A percentile compares a stretch with the other conserved stretches of the same genome.
phyloP scores from a whole-genome alignment of 1,284 basidiomycete species.

The Ceratobasidium sp. region DNA sequence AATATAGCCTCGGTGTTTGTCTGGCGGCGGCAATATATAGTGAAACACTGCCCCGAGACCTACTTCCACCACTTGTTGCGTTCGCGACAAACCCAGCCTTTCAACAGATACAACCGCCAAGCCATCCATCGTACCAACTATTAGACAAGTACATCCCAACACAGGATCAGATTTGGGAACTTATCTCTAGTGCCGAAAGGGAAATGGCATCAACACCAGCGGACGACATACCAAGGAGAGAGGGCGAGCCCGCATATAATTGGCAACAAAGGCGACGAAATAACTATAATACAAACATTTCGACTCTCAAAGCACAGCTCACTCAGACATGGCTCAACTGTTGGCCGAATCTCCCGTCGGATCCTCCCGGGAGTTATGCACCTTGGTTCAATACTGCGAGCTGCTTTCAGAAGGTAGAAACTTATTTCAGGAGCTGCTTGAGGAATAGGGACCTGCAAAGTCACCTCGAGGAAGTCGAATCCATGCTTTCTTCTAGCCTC shows the following conservation, averaged over 20 bases:
- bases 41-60: neutral
- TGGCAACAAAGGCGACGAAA: neutral
- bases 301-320: neutral
- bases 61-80: constrained; percentile 19
- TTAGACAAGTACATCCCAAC: constrained; percentile 11
- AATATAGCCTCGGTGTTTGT: neutral
- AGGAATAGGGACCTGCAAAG: constrained; percentile 13
- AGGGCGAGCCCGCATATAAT: neutral
- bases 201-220: neutral
- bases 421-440: constrained; percentile 17
- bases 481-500: neutral
- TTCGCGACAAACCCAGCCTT: constrained; percentile 32
- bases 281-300: constrained; percentile 2
- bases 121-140: neutral
- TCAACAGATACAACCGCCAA: neutral
- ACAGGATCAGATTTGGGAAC: neutral
- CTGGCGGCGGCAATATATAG: constrained; percentile 16
- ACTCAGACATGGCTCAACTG: neutral
- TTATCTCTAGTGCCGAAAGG: neutral
- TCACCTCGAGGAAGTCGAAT: neutral
- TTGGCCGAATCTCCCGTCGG: constrained; percentile 8
- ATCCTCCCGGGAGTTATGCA: neutral
- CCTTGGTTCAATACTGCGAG: constrained; percentile 1
- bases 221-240: neutral
- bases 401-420: neutral